These are phyloP conservation scores for Austroboletus niveus DNA, from an alignment of 1,284 basidiomycete species.

Conservation along the genomic window DNA sequence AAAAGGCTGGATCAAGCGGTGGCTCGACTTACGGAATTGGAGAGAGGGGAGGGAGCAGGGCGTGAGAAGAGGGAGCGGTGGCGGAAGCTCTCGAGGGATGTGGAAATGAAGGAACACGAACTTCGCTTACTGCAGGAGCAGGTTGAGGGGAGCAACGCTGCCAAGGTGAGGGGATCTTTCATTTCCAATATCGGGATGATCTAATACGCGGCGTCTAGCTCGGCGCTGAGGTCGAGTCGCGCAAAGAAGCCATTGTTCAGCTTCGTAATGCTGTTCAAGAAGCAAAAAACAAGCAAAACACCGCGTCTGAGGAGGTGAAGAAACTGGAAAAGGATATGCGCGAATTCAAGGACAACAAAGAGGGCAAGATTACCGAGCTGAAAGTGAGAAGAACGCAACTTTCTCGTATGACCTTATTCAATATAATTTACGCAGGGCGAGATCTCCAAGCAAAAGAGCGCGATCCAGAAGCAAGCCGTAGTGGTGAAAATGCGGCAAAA, in stretches of 20 bases:
- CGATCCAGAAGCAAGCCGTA: conserved; percentile 78
- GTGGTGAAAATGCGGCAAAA: conserved; percentile 86
- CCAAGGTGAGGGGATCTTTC: conserved; percentile 51
- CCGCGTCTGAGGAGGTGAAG: conserved; percentile 76
- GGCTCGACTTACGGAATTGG: conserved; percentile 51
- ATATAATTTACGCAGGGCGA: conserved; percentile 44
- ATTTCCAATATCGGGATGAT: not conserved
- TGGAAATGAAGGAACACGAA: conserved; percentile 91
- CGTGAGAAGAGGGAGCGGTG: conserved; percentile 58
- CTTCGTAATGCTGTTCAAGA: conserved; percentile 64
- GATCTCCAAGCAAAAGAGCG: conserved; percentile 80
- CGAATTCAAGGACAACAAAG: conserved; percentile 98
- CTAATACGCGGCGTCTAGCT: conserved; percentile 48
- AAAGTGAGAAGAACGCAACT: conserved; percentile 57
- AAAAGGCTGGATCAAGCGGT: conserved; percentile 54
- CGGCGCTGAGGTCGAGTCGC: conserved; percentile 74
- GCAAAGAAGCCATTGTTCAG: conserved; percentile 66
- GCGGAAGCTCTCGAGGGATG: conserved; percentile 63
- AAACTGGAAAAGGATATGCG: conserved; percentile 95
- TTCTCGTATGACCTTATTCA: conserved; percentile 8
- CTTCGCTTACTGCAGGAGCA: conserved; percentile 82
- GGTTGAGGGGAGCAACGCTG: conserved; percentile 85
- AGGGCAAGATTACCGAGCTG: conserved; percentile 93
- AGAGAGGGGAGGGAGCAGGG: conserved; percentile 46
- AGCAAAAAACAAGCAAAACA: conserved; percentile 76